Evolutionary conservation across 257 asterid genomes (phyloP).

Genomic region (Solanum arcanum): DNA sequence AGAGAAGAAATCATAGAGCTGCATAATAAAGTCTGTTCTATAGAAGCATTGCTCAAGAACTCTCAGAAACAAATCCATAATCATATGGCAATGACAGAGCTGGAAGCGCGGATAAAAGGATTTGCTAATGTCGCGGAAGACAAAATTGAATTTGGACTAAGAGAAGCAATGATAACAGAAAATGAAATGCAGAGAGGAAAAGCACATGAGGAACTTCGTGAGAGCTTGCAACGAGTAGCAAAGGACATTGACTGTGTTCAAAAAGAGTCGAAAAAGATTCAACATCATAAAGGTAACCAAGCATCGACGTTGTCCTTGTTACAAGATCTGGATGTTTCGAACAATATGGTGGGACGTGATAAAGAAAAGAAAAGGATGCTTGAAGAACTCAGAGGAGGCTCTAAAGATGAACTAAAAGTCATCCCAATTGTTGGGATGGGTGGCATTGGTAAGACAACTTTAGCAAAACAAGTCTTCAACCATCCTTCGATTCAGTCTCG

Average conservation of each 20-base stretch:
- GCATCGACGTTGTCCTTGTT: neutral
- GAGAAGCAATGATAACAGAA: neutral
- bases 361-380: neutral
- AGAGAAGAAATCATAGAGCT: neutral
- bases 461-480: neutral
- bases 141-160: neutral
- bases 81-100: neutral
- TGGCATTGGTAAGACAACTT: constrained; percentile 9
- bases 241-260: neutral
- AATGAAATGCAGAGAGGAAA: neutral
- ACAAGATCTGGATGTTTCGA: neutral
- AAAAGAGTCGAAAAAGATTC: neutral
- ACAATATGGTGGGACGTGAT: neutral
- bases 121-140: neutral
- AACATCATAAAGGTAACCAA: neutral
- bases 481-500: neutral
- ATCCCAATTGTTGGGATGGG: constrained; percentile 5
- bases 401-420: neutral
- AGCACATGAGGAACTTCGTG: neutral
- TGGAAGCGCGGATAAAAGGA: neutral
- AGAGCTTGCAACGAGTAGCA: neutral
- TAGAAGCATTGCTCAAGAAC: neutral
- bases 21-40: neutral
- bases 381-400: neutral
- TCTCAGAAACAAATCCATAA: neutral